Evolutionary conservation across 2,329 filamentous ascomycete species (phyloP).

Genomic region (Boeremia exigua): DNA sequence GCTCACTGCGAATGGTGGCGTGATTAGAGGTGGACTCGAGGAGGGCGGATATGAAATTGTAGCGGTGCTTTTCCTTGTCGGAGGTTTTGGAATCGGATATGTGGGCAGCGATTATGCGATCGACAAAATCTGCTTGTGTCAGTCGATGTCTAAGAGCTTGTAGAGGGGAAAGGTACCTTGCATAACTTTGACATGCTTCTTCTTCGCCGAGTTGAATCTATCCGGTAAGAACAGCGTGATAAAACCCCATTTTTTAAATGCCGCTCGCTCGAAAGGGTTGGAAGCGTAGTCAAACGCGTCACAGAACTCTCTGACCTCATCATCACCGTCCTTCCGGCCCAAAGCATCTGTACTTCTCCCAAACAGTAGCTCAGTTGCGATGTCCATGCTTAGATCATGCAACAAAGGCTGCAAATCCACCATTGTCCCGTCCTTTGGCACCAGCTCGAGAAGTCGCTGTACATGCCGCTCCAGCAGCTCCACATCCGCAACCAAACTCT

Average conservation of each 20-base stretch:
- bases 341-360: constrained; percentile 29
- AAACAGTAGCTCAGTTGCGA: constrained; percentile 37
- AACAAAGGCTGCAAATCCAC: constrained; percentile 38
- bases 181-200: constrained; percentile 23
- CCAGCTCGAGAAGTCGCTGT: constrained; percentile 19
- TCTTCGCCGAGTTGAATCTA: constrained; percentile 8
- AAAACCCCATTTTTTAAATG: constrained; percentile 18
- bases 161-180: constrained; percentile 14
- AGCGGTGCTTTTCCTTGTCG: constrained; percentile 5
- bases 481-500: constrained; percentile 31
- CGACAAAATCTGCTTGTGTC: constrained; percentile 3
- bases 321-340: neutral
- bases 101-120: constrained; percentile 4
- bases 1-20: constrained; percentile 32
- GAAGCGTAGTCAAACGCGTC: constrained; percentile 33
- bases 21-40: constrained; percentile 23
- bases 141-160: neutral
- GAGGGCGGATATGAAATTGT: constrained; percentile 36
- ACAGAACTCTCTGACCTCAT: constrained; percentile 21
- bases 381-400: constrained; percentile 32
- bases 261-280: constrained; percentile 23
- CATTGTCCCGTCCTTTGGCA: constrained; percentile 29
- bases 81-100: neutral
- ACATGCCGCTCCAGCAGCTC: constrained; percentile 31
- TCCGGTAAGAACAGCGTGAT: constrained; percentile 26